Conservation (phyloP, 1,139 yeast genomes). For the Diutina scorzettiae region DNA sequence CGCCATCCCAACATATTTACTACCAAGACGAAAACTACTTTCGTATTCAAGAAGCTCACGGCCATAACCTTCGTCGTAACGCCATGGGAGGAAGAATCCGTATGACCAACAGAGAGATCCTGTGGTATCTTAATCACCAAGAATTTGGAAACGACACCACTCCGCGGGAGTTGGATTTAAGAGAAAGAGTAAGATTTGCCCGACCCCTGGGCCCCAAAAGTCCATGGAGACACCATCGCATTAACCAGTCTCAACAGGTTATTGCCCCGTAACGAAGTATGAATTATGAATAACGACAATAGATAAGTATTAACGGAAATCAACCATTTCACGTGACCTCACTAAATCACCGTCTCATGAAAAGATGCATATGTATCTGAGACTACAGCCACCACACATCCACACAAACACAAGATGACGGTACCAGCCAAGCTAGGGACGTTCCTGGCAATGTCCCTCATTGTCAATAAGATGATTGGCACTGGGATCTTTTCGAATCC, state of each 20-base stretch:
- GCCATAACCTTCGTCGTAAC: not conserved
- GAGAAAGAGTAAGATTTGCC: too few relatives aligned
- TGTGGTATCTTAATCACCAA: not conserved
- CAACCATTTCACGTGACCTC: too few relatives aligned
- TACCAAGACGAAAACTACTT: constrained; percentile 5
- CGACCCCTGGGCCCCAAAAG: not conserved
- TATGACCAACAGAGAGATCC: not conserved
- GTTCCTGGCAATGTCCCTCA: constrained; percentile 21
- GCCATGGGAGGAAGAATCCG: constrained; percentile 1
- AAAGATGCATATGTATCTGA: too few relatives aligned
- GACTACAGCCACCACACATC: too few relatives aligned
- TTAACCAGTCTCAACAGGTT: not conserved
- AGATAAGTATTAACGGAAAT: too few relatives aligned
- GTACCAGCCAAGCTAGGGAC: constrained; percentile 13
- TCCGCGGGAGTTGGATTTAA: too few relatives aligned
- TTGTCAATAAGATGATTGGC: constrained; percentile 40
- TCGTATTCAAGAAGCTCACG: not conserved
- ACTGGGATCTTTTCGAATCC: constrained; percentile 43
- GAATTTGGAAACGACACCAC: not conserved
- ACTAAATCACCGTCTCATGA: too few relatives aligned
- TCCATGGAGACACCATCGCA: not conserved
- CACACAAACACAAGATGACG: too few relatives aligned
- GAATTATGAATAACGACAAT: too few relatives aligned
- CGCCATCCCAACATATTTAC: not conserved
- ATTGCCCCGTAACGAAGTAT: too few relatives aligned